Evolutionary conservation across 73 alveolate genomes (phyloP), one percentile per base, ranked within the genome.

Genomic region (Stentor coeruleus): DNA sequence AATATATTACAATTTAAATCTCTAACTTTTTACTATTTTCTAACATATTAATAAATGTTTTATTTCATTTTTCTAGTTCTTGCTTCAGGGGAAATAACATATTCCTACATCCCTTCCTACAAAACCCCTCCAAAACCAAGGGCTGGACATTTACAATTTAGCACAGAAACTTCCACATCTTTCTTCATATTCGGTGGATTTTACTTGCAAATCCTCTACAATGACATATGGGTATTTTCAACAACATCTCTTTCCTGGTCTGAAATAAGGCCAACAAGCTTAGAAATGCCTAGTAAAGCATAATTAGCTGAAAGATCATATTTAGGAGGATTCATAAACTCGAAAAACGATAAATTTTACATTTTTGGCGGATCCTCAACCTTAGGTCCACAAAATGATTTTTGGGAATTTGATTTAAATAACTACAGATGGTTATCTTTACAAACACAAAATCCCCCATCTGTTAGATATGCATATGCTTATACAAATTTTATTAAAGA

Each of bases 301-400:
- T 57, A 57, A 20, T 57, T 57, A 66, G 49, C 49, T 30, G 30
- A 36, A 66, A 66, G 81, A 30, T 33, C 15, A 15, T 15, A 2
- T 66, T 36, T 36, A 66, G 81, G 38, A 66, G 49, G 81, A 1
- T 66, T 28, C 20, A 33, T 66, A 15, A 57, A 66, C 35, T 66
- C 38, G 35, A 57, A 66, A 15, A 2, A 2, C 30, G 81, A 66
- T 1, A 1, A 1, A 0, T 66, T 66, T 36, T 66, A 66, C 35
- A 33, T 66, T 0, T 66, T 66, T 66, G 81, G 81, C n/a, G 81
- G 81, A 66, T 15, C 37, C 38, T 15, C 81, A 33, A 66, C 38
- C n/a, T 30, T 30, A 15, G 81, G 81, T 33, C 49, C 38, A 2
- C 38, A 33, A 36, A 66, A 66, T 30, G 81, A 66, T 36, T 30